Evolutionary conservation across 2,329 filamentous ascomycete genomes (phyloP), one percentile per base, ranked within the genome.

Genomic region (Parasarocladium wereldwijsianum): DNA sequence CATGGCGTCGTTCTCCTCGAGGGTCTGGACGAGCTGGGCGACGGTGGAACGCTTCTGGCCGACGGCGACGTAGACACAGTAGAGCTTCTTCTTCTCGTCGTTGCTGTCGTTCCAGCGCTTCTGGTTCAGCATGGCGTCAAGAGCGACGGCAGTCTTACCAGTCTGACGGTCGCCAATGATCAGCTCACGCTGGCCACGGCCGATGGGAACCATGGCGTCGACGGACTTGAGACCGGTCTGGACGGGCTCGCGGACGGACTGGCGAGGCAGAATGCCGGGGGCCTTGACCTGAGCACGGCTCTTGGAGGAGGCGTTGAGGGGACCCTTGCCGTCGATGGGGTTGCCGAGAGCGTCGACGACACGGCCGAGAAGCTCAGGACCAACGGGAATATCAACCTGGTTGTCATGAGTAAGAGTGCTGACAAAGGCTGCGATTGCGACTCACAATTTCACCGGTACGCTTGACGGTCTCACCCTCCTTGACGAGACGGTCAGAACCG

Each of bases 141-240:
- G 83, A 52, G 80, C 87, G 57, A 98, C 87, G 52, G 90, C 90
- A 56, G 90, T 98, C 81, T 98, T 98, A 64, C 90, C 90, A 51
- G 90, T 98, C 69, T 98, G 90, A 85, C 90, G 90, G 60, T 98
- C 90, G 71, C 90, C 90, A 64, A 98, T 98, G 63, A 98, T 96
- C 75, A 98, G 70, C 72, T 98, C 90, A 87, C 90, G 90, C 75
- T 98, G 90, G 56, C 90, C 90, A 87, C 90, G 90, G 60, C 90
- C 90, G 51, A 98, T 94, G 52, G 90, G 90, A 50, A 98, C 90
- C 90, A 98, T 96, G 66, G 90, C 86, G 59, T 98, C 90, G 68
- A 98, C 73, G 50, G 84, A 93, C 76, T 98, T 98, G 51, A 96
- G 78, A 71, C 90, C 90, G 58, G 90, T 98, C 78, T 98, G 90